These are phyloP conservation scores for Pythium aquatile DNA, from an alignment of 352 stramenopile genomes.

Conservation along the genomic window DNA sequence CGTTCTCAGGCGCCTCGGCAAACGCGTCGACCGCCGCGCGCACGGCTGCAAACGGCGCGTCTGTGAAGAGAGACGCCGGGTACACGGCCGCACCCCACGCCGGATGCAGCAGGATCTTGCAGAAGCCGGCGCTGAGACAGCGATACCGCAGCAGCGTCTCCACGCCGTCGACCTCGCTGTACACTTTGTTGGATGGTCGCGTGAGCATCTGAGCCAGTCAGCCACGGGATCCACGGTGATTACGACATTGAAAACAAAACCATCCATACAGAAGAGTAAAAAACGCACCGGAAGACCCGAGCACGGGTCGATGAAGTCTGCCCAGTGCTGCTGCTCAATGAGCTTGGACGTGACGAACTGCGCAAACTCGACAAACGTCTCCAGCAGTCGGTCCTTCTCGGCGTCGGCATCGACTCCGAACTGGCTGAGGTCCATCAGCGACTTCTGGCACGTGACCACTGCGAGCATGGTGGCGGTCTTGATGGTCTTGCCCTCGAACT, in stretches of 20 bases:
- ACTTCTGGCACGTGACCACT: constrained; percentile 93
- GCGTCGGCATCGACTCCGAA: constrained; percentile 91
- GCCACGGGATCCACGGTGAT: no score
- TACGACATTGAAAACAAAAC: no score
- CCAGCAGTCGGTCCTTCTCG: constrained; percentile 96
- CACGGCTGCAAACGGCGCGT: constrained; percentile 87
- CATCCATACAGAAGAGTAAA: not conserved
- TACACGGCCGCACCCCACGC: constrained; percentile 95
- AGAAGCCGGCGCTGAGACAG: constrained; percentile 90
- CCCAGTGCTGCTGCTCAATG: constrained; percentile 85
- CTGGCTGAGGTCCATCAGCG: constrained; percentile 93
- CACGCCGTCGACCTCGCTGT: constrained; percentile 96
- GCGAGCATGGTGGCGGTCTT: constrained; percentile 65
- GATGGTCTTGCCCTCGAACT: constrained; percentile 37
- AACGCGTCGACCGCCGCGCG: constrained; percentile 41
- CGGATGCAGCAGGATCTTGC: constrained; percentile 96
- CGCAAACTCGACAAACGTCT: constrained; percentile 94
- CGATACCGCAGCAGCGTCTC: constrained; percentile 84
- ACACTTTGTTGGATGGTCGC: constrained; percentile 92
- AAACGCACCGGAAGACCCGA: constrained; percentile 88
- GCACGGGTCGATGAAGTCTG: constrained; percentile 98
- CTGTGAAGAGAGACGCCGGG: constrained; percentile 95
- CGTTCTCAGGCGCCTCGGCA: constrained; percentile 15
- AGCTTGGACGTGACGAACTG: constrained; percentile 83
- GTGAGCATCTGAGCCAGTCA: constrained; percentile 80